Base-by-base conservation (phyloP, 495 filamentous ascomycete genomes). In the Pyrenula aspistea region DNA sequence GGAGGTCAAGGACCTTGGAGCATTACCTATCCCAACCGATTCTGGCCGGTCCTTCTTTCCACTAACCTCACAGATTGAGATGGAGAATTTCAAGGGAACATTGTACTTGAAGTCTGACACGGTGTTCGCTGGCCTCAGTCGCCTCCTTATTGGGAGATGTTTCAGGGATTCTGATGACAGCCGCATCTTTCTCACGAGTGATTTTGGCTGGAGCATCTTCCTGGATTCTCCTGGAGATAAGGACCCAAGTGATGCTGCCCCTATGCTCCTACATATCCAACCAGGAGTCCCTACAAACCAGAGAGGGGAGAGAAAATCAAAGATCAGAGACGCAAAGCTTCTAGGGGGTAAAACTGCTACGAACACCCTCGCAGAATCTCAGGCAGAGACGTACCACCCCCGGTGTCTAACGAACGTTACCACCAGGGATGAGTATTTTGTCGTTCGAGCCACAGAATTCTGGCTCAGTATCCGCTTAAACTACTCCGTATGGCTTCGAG, bases 221-320 rank as follows among this genome's bases (percentile, higher is more conserved):
- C 53, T 55, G 25, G 53, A 55, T 47, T 24, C 53, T n/a, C n/a
- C 42, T n/a, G 53, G 53, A 22, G 53, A 55, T 25, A 55, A 55
- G 25, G 53, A 55, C 31, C 53, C 53, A 47, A 25, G 15, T 24
- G 31, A 36, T 12, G 12, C 25, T 12, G 42, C 12, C 22, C 53
- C 53, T 50, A 21, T 24, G 24, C 53, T 55, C 21, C 22, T 55
- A n/a, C 53, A 55, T 42, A 25, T 55, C 25, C 24, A 55, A 25
- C 22, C 19, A 55, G 53, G 53, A 2, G 22, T 47, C 12, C 53
- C 53, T 36, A 55, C 53, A 22, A 55, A 55, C n/a, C 31, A 42
- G 31, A 42, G 31, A 42, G 31, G 31, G 31, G 31, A 42, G 31
- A 4, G 31, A 42, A 42, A 42, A 42, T 42, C 31, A 42, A 42